Base-by-base conservation (phyloP, 345 rosid species). In the Linum trigynum region DNA sequence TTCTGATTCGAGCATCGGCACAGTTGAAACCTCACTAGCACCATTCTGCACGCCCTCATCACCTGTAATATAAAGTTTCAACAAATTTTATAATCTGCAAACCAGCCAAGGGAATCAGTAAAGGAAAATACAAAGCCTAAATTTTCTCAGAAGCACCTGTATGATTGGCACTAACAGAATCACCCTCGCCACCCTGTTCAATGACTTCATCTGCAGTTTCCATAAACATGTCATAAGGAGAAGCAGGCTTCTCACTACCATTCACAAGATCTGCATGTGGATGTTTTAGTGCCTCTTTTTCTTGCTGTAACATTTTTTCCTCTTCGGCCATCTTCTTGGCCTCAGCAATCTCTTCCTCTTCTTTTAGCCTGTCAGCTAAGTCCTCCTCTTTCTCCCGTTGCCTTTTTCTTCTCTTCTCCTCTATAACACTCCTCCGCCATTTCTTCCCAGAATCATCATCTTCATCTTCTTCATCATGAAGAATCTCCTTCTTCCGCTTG, bases 391-490 rank as follows among this genome's bases (percentile, higher is more conserved):
- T 37, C 39, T 58, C 61, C 16, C n/a, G 38, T n/a, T n/a, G 38
- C n/a, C 39, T 37, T 58, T 58, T 58, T 58, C 35, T 58, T 15
- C 61, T 7, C 36, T 1, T 58, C 39, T 37, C 39, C 61, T 37
- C 39, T 58, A 80, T 39, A 5, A 67, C 80, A 79, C 78, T 58
- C 39, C 39, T 58, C 14, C 61, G 36, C 61, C 61, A 58, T 58
- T 35, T 58, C n/a, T 58, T 58, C 61, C 95, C 80, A 7, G 89
- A 79, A 75, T 88, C 96, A 55, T 86, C 99, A 42, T 67, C 90
- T 14, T 82, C 92, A 15, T 86, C 91, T 64, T 88, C 92, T 77
- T 90, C 96, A 39, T 88, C 96, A 66, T 83, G 78, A 67, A 82
- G 79, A 58, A 94, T 84, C 76, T 90, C 97, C 72, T 84, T 88